phyloP scores from a whole-genome alignment of 176 grass and related monocot species.

The Paspalum vaginatum region DNA sequence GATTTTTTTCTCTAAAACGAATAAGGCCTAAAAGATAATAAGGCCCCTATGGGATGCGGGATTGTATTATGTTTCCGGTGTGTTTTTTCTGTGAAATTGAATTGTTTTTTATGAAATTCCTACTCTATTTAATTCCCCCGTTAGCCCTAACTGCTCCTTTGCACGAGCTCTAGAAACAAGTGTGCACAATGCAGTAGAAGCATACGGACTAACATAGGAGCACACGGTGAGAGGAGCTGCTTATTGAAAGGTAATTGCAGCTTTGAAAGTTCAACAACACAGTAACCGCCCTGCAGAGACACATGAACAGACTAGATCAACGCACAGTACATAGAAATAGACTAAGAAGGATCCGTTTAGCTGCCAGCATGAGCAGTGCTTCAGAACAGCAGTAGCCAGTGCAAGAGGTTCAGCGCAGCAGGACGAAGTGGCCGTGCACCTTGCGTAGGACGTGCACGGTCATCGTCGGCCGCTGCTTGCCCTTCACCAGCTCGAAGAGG shows the following conservation, averaged over 20 bases:
- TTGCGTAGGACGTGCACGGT: slow-evolving; percentile 43
- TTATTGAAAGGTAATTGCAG: background rate
- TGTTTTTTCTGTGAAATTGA: no score
- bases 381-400: background rate
- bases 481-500: slow-evolving; percentile 36
- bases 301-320: background rate
- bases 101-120: no score
- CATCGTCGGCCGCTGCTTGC: background rate
- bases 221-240: background rate
- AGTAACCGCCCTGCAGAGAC: background rate
- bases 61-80: no score
- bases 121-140: no score
- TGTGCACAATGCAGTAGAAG: background rate
- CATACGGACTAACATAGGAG: background rate
- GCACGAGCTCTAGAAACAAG: background rate
- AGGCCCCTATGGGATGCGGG: no score
- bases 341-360: background rate
- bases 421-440: slow-evolving; percentile 38
- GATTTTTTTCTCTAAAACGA: no score
- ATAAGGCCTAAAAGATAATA: no score
- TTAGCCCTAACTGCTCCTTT: no score
- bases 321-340: background rate
- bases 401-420: slow-evolving; percentile 18
- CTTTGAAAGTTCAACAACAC: no score
- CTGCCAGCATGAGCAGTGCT: background rate